These are phyloP conservation scores for Crucihimalaya himalaica DNA, from an alignment of 345 rosid species.

Conservation along the genomic window DNA sequence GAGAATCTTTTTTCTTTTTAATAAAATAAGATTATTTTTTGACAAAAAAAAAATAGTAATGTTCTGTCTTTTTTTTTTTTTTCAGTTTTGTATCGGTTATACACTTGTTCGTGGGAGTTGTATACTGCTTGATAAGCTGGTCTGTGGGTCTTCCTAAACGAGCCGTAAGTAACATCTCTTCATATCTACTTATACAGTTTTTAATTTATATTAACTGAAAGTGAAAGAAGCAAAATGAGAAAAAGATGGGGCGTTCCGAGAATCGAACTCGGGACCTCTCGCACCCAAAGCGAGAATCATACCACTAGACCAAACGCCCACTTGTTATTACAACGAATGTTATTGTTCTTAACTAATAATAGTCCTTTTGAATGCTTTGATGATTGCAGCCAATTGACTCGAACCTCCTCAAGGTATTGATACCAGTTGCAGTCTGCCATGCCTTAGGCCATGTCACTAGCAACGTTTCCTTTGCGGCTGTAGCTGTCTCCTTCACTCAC, in stretches of 20 bases:
- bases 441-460: slow-evolving; percentile 94
- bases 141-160: slow-evolving; percentile 94
- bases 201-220: not conserved
- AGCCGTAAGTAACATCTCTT: slow-evolving; percentile 63
- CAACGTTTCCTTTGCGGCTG: slow-evolving; percentile 95
- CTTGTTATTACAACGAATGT: too few relatives aligned
- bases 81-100: slow-evolving; percentile 91
- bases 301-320: slow-evolving; percentile 90
- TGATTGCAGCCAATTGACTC: slow-evolving; percentile 76
- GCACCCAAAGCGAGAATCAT: slow-evolving; percentile 92
- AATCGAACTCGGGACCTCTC: slow-evolving; percentile 85
- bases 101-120: slow-evolving; percentile 90
- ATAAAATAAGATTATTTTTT: not conserved
- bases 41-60: not conserved
- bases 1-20: not conserved
- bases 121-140: slow-evolving; percentile 90
- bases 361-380: not conserved
- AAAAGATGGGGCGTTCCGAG: slow-evolving; percentile 62
- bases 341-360: too few relatives aligned
- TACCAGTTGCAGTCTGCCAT: slow-evolving; percentile 92
- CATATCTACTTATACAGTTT: not conserved
- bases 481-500: slow-evolving; percentile 97
- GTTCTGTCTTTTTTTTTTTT: slow-evolving; percentile 15
- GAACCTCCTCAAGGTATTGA: slow-evolving; percentile 75
- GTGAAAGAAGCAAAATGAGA: not conserved